Percentiles rank a stretch among this genome's conserved stretches.
phyloP scores from a whole-genome alignment of 768 basidiomycete species.

The Tylopilus sp. region DNA sequence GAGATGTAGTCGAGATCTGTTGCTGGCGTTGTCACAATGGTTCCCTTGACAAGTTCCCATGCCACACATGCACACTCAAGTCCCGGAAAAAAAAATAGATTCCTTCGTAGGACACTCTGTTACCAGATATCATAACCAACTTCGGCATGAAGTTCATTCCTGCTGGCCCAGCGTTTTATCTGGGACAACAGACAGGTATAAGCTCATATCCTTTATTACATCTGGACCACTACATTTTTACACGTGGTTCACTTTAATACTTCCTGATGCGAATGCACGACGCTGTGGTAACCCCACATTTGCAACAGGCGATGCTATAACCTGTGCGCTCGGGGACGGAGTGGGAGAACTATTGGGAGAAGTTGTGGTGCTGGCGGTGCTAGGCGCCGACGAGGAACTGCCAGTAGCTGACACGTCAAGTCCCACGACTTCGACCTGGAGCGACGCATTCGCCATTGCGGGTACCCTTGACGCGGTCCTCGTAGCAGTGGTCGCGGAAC shows the following conservation, averaged over 20 bases:
- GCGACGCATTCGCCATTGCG: slow-evolving; percentile 9
- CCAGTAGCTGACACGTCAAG: not conserved
- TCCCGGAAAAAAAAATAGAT: too few relatives aligned
- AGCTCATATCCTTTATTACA: too few relatives aligned
- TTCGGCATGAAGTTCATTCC: too few relatives aligned
- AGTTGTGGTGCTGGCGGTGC: not conserved
- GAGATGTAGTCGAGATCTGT: slow-evolving; percentile 50
- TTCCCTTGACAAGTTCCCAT: too few relatives aligned
- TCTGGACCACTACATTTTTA: too few relatives aligned
- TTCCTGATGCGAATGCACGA: not conserved
- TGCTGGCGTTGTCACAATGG: not conserved
- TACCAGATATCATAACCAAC: too few relatives aligned
- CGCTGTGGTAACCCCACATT: not conserved
- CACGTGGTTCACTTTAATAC: not conserved
- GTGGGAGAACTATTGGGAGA: slow-evolving; percentile 5
- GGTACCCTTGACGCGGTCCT: not conserved
- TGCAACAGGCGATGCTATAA: slow-evolving; percentile 21
- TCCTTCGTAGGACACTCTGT: too few relatives aligned
- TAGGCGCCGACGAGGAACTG: slow-evolving; percentile 1
- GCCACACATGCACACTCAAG: too few relatives aligned
- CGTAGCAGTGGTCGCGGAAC: not conserved
- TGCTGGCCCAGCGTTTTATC: too few relatives aligned
- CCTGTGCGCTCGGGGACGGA: slow-evolving; percentile 11
- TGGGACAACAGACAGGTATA: too few relatives aligned
- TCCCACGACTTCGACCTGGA: slow-evolving; percentile 23